A percentile compares a stretch with the other conserved stretches of the same genome.
Evolutionary conservation across 352 stramenopile species (phyloP).

Genomic region (Saprolegnia parasitica): DNA sequence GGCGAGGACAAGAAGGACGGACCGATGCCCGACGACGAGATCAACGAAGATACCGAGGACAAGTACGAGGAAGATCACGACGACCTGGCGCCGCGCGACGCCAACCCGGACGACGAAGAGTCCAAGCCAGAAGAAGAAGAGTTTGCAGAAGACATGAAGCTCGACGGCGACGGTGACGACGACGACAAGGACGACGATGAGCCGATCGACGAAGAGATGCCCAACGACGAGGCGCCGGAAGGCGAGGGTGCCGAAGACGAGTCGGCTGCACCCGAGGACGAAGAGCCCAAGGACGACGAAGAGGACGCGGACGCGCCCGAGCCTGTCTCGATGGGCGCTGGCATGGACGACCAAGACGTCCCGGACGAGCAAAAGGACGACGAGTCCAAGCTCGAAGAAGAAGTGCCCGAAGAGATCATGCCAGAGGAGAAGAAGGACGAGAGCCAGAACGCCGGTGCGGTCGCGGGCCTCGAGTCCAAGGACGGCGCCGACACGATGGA

Average conservation of each 20-base stretch:
- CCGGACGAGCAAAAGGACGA: constrained; percentile 51
- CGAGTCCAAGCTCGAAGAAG: constrained; percentile 46
- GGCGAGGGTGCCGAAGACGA: constrained; percentile 41
- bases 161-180: constrained; percentile 72
- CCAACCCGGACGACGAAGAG: constrained; percentile 47
- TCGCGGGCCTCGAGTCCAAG: constrained; percentile 75
- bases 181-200: constrained; percentile 40
- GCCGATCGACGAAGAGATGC: constrained; percentile 28
- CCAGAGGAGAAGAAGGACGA: constrained; percentile 40
- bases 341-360: constrained; percentile 52
- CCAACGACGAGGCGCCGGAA: constrained; percentile 43
- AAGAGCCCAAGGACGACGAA: constrained; percentile 39
- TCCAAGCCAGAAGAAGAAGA: constrained; percentile 74
- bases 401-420: constrained; percentile 31
- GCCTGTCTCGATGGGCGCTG: constrained; percentile 28
- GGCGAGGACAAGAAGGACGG: constrained; percentile 40
- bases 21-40: constrained; percentile 29
- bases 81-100: constrained; percentile 50
- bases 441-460: constrained; percentile 42
- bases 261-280: constrained; percentile 38
- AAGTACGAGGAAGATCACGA: constrained; percentile 77
- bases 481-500: constrained; percentile 76
- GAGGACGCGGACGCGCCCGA: constrained; percentile 32
- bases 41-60: constrained; percentile 90
- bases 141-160: constrained; percentile 78